Percentiles rank a stretch among this genome's conserved stretches.
phyloP scores from a whole-genome alignment of 305 asterid species.

The Fraxinus xanthoxyloides region DNA sequence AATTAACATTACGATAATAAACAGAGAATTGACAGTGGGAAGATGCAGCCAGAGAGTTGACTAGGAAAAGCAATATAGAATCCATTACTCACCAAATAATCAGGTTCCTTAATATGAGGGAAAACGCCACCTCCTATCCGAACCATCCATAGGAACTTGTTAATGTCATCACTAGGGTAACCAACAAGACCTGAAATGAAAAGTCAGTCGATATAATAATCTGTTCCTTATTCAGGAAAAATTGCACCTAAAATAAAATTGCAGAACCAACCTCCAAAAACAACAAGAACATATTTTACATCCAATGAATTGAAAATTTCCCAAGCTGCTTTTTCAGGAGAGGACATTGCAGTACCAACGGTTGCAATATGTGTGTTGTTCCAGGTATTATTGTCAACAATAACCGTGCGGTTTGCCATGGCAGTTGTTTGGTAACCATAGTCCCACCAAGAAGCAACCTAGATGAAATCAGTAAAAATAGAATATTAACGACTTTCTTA shows the following conservation, averaged over 20 bases:
- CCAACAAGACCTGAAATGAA: slow-evolving; percentile 87
- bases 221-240: not conserved
- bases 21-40: not conserved
- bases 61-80: not conserved
- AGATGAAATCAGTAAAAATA: slow-evolving; percentile 19
- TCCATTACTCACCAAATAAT: slow-evolving; percentile 72
- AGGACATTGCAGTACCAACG: slow-evolving; percentile 99
- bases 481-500: slow-evolving; percentile 9
- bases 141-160: slow-evolving; percentile 99
- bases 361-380: slow-evolving; percentile 98
- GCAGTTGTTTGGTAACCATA: slow-evolving; percentile 99
- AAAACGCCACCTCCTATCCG: slow-evolving; percentile 99
- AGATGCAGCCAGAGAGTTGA: not conserved
- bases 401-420: slow-evolving; percentile 98
- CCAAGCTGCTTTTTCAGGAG: slow-evolving; percentile 99
- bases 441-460: slow-evolving; percentile 99
- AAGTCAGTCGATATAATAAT: slow-evolving; percentile 24
- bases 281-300: slow-evolving; percentile 96
- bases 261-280: slow-evolving; percentile 85
- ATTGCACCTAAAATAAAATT: slow-evolving; percentile 6
- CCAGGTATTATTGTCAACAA: slow-evolving; percentile 98
- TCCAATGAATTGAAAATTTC: slow-evolving; percentile 92
- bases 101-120: slow-evolving; percentile 98
- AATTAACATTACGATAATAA: not conserved
- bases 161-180: slow-evolving; percentile 96